A percentile compares a stretch with the other conserved stretches of the same genome.
Evolutionary conservation across 805 yeast genomes (phyloP).

Genomic region (Saccharomycopsis amapae): DNA sequence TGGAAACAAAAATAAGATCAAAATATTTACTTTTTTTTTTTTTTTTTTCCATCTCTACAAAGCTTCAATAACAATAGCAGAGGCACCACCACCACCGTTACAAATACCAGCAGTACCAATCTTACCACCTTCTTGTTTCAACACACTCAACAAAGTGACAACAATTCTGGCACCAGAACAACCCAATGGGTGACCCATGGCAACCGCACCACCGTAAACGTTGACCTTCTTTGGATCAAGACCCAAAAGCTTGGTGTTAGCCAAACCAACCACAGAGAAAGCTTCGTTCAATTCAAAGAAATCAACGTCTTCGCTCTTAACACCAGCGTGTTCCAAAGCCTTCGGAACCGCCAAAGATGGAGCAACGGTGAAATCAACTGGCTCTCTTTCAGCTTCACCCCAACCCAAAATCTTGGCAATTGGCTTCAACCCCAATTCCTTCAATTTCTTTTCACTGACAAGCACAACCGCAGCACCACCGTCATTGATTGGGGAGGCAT

Average conservation of each 20-base stretch:
- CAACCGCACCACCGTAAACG: slow-evolving; percentile 94
- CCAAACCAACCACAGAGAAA: slow-evolving; percentile 92
- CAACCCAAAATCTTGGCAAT: slow-evolving; percentile 84
- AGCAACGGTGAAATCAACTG: slow-evolving; percentile 92
- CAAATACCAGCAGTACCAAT: slow-evolving; percentile 94
- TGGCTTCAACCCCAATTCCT: slow-evolving; percentile 83
- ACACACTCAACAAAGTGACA: slow-evolving; percentile 75
- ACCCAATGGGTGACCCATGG: slow-evolving; percentile 92
- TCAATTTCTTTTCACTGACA: slow-evolving; percentile 76
- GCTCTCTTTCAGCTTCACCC: slow-evolving; percentile 98
- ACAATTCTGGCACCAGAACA: slow-evolving; percentile 94
- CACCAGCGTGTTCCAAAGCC: slow-evolving; percentile 82
- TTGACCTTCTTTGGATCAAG: slow-evolving; percentile 65
- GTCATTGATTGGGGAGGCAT: slow-evolving; percentile 93
- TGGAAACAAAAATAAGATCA: background rate
- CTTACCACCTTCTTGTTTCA: slow-evolving; percentile 79
- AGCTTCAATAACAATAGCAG: slow-evolving; percentile 81
- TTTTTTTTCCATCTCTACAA: too few relatives aligned
- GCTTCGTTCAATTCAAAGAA: slow-evolving; percentile 97
- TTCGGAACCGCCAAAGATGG: slow-evolving; percentile 94
- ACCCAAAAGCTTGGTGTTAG: slow-evolving; percentile 66
- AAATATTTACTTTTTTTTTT: too few relatives aligned
- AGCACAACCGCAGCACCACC: slow-evolving; percentile 95
- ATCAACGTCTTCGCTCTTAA: slow-evolving; percentile 63
- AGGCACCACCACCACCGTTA: slow-evolving; percentile 99